Evolutionary conservation across 192 early-diverging fungal genomes (phyloP), one percentile per base, ranked within the genome.

Genomic region (Coemansia sp.): DNA sequence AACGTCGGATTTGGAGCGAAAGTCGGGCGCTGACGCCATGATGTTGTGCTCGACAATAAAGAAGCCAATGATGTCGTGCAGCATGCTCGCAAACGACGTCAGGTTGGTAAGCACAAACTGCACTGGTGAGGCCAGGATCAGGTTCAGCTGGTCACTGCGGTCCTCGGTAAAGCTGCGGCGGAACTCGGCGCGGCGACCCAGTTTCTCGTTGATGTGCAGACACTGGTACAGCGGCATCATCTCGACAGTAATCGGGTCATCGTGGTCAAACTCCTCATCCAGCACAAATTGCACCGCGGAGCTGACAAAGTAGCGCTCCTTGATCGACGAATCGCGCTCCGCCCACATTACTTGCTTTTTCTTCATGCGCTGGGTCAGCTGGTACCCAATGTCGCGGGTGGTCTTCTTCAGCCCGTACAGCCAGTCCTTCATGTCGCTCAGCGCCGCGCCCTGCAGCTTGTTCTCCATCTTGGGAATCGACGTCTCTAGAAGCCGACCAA

Each of bases 191-290:
- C 90, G 83, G 30, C 89, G 86, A 2, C 94, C 94, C 9, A 99
- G 84, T 20, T 92, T 90, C 50, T 93, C 91, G 67, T 99, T 86
- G 35, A 99, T 94, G 51, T 98, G 92, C 48, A 98, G 77, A 64
- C 94, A 95, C 70, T 93, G 92, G 75, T 92, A 97, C 44, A 99
- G 79, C 17, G 95, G 92, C 54, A 87, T 86, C 77, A 99, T 92
- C 60, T 97, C 93, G 45, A 99, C 82, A 15, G 91, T 70, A 20
- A 88, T 70, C 11, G 85, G 80, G 20, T 84, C 84, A n/a, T 80
- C 57, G 82, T 86, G 71, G 58, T 91, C 88, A 50, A 81, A 83
- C 50, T 88, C 91, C 65, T 93, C 91, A 50, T 92, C 90, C 40
- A 90, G 76, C 6, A 85, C 88, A 61, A 85, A 82, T 59, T 92